phyloP scores from a whole-genome alignment of 2,329 filamentous ascomycete species.

The Cercospora zeina region DNA sequence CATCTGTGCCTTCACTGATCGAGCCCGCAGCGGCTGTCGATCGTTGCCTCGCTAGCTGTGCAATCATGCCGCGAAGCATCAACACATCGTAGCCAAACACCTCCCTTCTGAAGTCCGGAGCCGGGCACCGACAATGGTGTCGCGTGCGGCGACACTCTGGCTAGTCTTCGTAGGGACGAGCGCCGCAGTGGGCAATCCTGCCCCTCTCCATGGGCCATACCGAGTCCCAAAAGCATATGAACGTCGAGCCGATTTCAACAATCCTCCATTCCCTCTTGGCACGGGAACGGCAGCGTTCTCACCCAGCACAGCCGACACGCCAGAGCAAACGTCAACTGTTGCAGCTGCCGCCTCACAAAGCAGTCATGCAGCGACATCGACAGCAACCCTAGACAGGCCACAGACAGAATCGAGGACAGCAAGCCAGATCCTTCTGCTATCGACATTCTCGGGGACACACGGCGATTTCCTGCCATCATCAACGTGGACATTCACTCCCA shows the following conservation, averaged over 20 bases:
- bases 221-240: constrained; percentile 9
- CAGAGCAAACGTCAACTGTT: neutral
- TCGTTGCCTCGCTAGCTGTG: constrained; percentile 2
- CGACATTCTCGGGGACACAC: neutral
- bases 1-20: neutral
- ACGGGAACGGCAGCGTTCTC: neutral
- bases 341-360: neutral
- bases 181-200: constrained; percentile 9
- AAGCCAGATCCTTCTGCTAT: neutral
- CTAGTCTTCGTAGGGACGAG: constrained; percentile 16
- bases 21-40: neutral
- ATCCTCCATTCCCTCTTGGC: constrained; percentile 7
- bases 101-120: neutral
- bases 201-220: constrained; percentile 10
- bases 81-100: constrained; percentile 11
- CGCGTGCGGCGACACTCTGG: constrained; percentile 18
- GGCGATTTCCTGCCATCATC: too few species aligned
- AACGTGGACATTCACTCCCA: neutral
- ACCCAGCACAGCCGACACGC: neutral
- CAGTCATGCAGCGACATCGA: constrained; percentile 7
- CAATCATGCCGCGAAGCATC: constrained; percentile 9
- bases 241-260: constrained; percentile 11
- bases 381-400: neutral
- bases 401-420: neutral
- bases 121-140: constrained; percentile 15